Evolutionary conservation across 1,284 basidiomycete species (phyloP), one percentile per base, ranked within the genome.

Genomic region (Apiotrichum sp.): DNA sequence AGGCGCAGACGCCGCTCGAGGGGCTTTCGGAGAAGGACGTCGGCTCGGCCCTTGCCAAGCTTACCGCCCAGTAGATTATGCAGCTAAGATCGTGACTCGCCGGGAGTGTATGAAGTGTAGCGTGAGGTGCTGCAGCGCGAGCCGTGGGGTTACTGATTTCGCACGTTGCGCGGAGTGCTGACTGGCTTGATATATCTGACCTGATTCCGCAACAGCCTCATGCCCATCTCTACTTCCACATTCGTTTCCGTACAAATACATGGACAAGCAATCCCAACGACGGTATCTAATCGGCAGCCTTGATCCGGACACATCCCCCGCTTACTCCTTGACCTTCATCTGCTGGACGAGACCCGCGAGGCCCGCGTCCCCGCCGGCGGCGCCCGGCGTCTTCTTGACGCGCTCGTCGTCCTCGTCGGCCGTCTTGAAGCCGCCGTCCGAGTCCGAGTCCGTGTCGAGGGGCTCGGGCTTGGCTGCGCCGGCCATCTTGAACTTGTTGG

Each of bases 11-110:
- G 3, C 57, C 64, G 13, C 61, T 77, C 44, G 63, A 70, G 32
- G 62, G 70, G 54, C 56, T 76, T 31, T 71, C 71, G 9, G 72
- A 73, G 59, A 58, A 67, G 45, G 72, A 76, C 54, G 74, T 76
- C 42, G 65, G 57, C 22, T 58, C 65, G 14, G 68, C 68, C 35
- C 62, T 77, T 29, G 58, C 59, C 50, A 63, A 65, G 59, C 65
- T 76, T 42, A 60, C 75, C 38, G 53, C 47, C 52, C 60, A 62
- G 55, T 68, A 69, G 56, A 47, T 22, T 10, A 45, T 44, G 44
- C 51, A 52, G 29, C 22, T 22, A 22, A 22, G 22, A 22, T 22
- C 22, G 22, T 22, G 22, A 22, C 22, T 22, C 22, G 22, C 22
- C 22, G 22, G 22, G 22, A 22, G 22, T 22, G 22, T 22, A 22